Evolutionary conservation across 2,329 filamentous ascomycete species (phyloP).

Genomic region (Paecilomyces dactylethromorphus): DNA sequence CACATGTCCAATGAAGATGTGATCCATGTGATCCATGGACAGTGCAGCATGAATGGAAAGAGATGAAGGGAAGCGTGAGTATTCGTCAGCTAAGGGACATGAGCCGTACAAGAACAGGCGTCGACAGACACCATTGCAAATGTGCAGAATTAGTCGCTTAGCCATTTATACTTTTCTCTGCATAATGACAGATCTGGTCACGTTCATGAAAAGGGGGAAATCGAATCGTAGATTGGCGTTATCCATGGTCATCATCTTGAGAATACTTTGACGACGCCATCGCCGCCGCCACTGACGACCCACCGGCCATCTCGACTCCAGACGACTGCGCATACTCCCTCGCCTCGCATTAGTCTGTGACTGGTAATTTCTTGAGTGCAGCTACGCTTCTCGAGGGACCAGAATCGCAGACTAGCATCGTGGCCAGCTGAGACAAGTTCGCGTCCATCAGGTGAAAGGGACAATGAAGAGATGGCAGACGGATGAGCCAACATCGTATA

Average conservation of each 20-base stretch:
- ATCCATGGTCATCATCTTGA: slow-evolving; percentile 28
- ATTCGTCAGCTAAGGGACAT: neutral
- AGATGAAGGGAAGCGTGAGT: slow-evolving; percentile 12
- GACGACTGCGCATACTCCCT: slow-evolving; percentile 87
- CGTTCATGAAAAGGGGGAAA: slow-evolving; percentile 14
- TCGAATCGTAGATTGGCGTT: slow-evolving; percentile 7
- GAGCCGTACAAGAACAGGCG: slow-evolving; percentile 17
- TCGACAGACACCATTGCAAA: slow-evolving; percentile 30
- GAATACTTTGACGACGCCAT: slow-evolving; percentile 93
- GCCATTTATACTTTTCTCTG: slow-evolving; percentile 20
- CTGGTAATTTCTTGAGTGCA: slow-evolving; percentile 94
- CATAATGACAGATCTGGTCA: slow-evolving; percentile 19
- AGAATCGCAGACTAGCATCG: slow-evolving; percentile 92
- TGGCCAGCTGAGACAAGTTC: slow-evolving; percentile 95
- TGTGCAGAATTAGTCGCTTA: slow-evolving; percentile 31
- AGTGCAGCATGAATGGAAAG: slow-evolving; percentile 18
- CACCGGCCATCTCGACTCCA: slow-evolving; percentile 95
- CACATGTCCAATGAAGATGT: neutral
- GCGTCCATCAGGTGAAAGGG: slow-evolving; percentile 83
- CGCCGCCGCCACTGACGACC: slow-evolving; percentile 89
- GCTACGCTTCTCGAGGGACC: slow-evolving; percentile 89
- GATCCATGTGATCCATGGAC: neutral
- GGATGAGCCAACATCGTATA: slow-evolving; percentile 98
- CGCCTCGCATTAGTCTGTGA: slow-evolving; percentile 89
- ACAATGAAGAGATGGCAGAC: slow-evolving; percentile 83